Evolutionary conservation across 2,329 filamentous ascomycete species (phyloP).

Genomic region (Aspergillus fischeri): DNA sequence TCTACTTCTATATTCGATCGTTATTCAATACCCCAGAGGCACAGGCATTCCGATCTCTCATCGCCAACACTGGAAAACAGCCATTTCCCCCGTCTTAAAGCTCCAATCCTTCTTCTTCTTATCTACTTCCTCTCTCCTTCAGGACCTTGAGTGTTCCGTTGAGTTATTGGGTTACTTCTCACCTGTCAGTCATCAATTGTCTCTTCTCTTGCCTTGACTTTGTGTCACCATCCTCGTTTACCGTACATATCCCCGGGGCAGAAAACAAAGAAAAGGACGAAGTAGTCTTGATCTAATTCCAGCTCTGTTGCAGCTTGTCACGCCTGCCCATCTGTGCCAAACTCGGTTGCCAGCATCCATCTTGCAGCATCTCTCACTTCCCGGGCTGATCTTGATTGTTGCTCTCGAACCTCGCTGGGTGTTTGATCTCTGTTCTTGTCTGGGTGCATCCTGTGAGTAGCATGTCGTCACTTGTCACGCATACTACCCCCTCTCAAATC

Average conservation of each 20-base stretch:
- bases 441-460: not conserved
- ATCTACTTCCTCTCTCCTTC: constrained; percentile 1
- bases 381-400: not conserved
- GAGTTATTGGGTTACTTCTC: not conserved
- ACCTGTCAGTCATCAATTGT: not conserved
- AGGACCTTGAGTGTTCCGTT: not conserved
- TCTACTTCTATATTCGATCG: constrained; percentile 1
- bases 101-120: constrained; percentile 4
- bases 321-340: constrained; percentile 4
- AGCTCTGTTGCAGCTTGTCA: constrained; percentile 3
- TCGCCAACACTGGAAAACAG: constrained; percentile 10
- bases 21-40: constrained; percentile 6
- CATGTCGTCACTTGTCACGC: not conserved
- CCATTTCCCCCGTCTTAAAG: constrained; percentile 6
- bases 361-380: constrained; percentile 3
- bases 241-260: not conserved
- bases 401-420: not conserved
- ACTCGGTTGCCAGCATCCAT: constrained; percentile 11
- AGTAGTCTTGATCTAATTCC: not conserved
- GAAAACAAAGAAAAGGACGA: constrained; percentile 3
- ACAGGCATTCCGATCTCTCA: not conserved
- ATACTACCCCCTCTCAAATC: not conserved
- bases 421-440: not conserved
- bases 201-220: not conserved
- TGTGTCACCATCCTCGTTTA: constrained; percentile 18